Conservation (phyloP, 139 green algal species). For the Coccomyxa sp. region DNA sequence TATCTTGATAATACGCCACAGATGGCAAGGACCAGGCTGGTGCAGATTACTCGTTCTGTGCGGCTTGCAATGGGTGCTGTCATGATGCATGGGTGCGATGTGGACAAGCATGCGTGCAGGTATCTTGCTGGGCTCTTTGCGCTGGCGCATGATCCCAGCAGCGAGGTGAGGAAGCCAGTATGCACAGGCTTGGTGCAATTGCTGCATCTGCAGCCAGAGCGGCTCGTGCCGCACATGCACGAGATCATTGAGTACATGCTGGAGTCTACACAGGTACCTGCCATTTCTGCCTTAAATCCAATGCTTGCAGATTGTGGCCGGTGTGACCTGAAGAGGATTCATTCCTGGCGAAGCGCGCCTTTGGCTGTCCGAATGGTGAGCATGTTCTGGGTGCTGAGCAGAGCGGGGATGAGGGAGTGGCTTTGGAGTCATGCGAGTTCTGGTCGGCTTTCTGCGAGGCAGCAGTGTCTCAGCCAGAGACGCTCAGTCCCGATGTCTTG, state of each 20-base stretch:
- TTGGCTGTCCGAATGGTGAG: too few species aligned
- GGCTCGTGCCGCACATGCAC: slow-evolving; percentile 69
- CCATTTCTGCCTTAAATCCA: background rate
- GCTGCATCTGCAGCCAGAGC: slow-evolving; percentile 63
- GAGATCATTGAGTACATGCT: slow-evolving; percentile 96
- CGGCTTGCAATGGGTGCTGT: too few species aligned
- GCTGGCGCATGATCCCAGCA: slow-evolving; percentile 66
- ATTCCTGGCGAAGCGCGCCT: too few species aligned
- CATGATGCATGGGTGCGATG: too few species aligned
- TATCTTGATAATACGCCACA: background rate
- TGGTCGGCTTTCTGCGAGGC: slow-evolving; percentile 82
- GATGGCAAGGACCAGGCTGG: too few species aligned
- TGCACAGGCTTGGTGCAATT: slow-evolving; percentile 79
- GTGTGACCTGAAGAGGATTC: too few species aligned
- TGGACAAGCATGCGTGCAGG: slow-evolving; percentile 20
- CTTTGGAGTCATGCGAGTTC: slow-evolving; percentile 94
- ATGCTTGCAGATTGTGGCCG: too few species aligned
- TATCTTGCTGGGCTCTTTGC: slow-evolving; percentile 83
- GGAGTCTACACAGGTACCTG: slow-evolving; percentile 59
- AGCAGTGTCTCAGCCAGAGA: slow-evolving; percentile 20
- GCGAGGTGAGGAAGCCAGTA: slow-evolving; percentile 76
- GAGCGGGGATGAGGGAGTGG: slow-evolving; percentile 67
- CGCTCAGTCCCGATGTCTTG: slow-evolving; percentile 43
- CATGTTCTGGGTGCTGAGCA: slow-evolving; percentile 1
- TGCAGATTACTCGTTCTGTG: too few species aligned